Evolutionary conservation across 768 basidiomycete genomes (phyloP).

Genomic region (Lentinula guzmanii): DNA sequence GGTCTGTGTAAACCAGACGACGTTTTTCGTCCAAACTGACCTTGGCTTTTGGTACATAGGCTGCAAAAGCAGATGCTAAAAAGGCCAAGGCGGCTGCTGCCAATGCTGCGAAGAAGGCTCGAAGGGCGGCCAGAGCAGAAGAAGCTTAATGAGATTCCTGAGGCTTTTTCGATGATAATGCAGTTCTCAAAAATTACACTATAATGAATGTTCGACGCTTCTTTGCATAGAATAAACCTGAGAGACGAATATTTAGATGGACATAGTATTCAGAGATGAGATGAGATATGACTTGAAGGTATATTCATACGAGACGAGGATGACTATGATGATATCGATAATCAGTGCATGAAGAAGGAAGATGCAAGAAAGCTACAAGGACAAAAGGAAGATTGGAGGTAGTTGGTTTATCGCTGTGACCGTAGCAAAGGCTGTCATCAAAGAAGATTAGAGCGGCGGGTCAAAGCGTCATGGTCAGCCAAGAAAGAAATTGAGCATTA

Average conservation of each 20-base stretch:
- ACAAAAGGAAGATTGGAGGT: background rate
- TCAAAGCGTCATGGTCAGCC: background rate
- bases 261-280: background rate
- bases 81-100: conserved; percentile 83
- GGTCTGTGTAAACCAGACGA: conserved; percentile 26
- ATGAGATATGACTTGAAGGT: background rate
- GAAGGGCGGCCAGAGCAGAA: conserved; percentile 29
- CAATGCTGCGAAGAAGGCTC: conserved; percentile 87
- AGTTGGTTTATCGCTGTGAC: background rate
- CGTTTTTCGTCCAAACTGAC: background rate
- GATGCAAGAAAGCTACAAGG: background rate
- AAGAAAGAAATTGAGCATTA: background rate
- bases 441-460: background rate
- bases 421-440: background rate
- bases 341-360: background rate
- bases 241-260: background rate
- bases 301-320: background rate
- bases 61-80: conserved; percentile 63
- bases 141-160: background rate
- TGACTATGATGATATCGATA: background rate
- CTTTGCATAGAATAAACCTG: background rate
- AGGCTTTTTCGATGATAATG: too few relatives aligned
- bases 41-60: background rate
- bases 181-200: too few relatives aligned
- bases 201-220: background rate